phyloP scores from a whole-genome alignment of 1,139 yeast genomes.

The Lodderomyces beijingensis region DNA sequence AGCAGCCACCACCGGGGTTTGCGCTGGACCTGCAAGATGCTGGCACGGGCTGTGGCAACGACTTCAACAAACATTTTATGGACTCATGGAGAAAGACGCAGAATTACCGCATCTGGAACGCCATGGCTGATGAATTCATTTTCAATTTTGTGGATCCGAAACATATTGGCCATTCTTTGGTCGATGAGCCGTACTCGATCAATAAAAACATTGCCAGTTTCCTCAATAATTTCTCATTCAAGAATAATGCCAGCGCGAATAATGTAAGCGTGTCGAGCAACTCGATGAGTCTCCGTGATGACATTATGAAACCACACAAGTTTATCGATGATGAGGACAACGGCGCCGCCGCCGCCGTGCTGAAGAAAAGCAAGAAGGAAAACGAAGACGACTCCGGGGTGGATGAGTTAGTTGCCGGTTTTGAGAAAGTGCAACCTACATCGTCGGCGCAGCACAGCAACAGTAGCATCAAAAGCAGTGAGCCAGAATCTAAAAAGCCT shows the following conservation, averaged over 20 bases:
- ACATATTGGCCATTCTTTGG: slow-evolving; percentile 45
- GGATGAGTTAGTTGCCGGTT: slow-evolving; percentile 12
- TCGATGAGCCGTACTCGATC: slow-evolving; percentile 13
- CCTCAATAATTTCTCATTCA: slow-evolving; percentile 23
- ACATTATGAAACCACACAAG: slow-evolving; percentile 16
- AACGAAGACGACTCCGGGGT: slow-evolving; percentile 8
- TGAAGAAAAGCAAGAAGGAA: slow-evolving; percentile 2
- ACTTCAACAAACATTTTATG: slow-evolving; percentile 56
- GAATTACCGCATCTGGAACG: slow-evolving; percentile 67
- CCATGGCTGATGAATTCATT: slow-evolving; percentile 77
- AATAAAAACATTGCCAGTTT: slow-evolving; percentile 21
- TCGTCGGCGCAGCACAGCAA: slow-evolving; percentile 3
- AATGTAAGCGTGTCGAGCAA: too few species aligned
- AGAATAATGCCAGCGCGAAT: too few species aligned
- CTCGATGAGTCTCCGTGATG: slow-evolving; percentile 3
- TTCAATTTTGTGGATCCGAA: slow-evolving; percentile 83
- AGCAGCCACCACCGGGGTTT: slow-evolving; percentile 44
- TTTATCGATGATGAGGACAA: slow-evolving; percentile 14
- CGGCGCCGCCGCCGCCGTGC: too few species aligned
- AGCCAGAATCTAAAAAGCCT: slow-evolving; percentile 2
- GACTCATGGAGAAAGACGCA: slow-evolving; percentile 61
- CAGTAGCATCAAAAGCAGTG: background rate
- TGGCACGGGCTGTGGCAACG: slow-evolving; percentile 22
- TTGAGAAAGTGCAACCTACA: slow-evolving; percentile 9
- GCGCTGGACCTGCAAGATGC: slow-evolving; percentile 14